phyloP scores from a whole-genome alignment of 495 filamentous ascomycete genomes.

The Rhizodiscina lignyota region DNA sequence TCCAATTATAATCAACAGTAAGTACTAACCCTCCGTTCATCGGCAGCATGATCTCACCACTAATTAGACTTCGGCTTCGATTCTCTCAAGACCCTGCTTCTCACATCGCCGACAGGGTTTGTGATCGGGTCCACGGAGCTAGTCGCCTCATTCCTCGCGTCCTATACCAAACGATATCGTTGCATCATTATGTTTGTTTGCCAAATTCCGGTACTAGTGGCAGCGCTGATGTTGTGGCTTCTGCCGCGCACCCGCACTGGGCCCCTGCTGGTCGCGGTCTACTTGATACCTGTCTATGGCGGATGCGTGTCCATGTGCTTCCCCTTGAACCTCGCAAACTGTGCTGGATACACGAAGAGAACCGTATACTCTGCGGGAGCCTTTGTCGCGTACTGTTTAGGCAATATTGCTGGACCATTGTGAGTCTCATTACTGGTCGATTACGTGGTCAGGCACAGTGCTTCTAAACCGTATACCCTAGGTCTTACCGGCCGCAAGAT shows the following conservation, averaged over 20 bases:
- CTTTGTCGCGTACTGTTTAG: not conserved
- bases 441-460: no score
- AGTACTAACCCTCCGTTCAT: no score
- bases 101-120: not conserved
- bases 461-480: no score
- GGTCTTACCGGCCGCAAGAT: no score
- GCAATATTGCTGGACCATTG: not conserved
- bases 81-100: not conserved
- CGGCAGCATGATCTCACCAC: not conserved
- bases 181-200: not conserved
- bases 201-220: not conserved
- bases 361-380: not conserved
- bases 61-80: not conserved
- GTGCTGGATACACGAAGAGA: conserved; percentile 1
- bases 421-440: no score
- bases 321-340: not conserved
- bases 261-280: not conserved
- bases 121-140: not conserved
- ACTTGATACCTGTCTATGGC: not conserved
- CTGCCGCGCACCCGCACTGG: not conserved
- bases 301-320: not conserved
- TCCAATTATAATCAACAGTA: no score
- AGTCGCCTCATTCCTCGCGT: not conserved
- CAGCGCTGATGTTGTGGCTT: not conserved
- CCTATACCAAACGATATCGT: not conserved